phyloP scores from a whole-genome alignment of 23 red algal species.

The Pyropia yezoensis region DNA sequence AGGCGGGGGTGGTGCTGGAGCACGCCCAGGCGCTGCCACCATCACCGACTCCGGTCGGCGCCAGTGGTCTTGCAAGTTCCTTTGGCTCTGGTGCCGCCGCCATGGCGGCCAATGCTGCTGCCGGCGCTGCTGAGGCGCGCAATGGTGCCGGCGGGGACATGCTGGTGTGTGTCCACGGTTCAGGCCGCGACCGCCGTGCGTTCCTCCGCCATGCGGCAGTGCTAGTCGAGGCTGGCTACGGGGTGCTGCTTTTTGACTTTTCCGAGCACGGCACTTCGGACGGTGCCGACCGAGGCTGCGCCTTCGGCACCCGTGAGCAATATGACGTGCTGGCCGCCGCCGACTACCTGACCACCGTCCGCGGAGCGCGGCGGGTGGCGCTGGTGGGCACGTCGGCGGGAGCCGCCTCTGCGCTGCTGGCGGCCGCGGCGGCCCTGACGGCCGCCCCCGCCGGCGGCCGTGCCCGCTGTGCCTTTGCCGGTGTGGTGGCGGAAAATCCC shows the following conservation, averaged over 20 bases:
- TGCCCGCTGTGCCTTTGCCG: conserved; percentile 1
- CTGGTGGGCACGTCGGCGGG: conserved; percentile 92
- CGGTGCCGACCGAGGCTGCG: conserved; percentile 31
- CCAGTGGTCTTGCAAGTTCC: no score
- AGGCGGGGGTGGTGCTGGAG: no score
- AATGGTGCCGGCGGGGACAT: conserved; percentile 1
- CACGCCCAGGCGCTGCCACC: no score
- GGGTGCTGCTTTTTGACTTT: conserved; percentile 84
- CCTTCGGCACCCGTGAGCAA: conserved; percentile 81
- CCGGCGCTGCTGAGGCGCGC: neutral
- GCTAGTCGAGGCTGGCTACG: conserved; percentile 35
- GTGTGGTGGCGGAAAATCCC: conserved; percentile 85
- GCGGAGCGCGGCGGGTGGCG: conserved; percentile 20
- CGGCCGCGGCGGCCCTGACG: conserved; percentile 26
- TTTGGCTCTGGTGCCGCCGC: neutral
- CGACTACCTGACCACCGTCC: conserved; percentile 11
- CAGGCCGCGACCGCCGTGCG: conserved; percentile 79
- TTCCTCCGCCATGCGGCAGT: conserved; percentile 67
- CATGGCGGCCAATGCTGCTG: neutral
- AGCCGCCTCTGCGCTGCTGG: conserved; percentile 62
- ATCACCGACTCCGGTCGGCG: no score
- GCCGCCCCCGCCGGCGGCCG: neutral
- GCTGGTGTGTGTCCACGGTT: conserved; percentile 77
- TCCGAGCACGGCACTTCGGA: conserved; percentile 77
- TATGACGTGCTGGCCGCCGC: conserved; percentile 76